These are phyloP conservation scores for Heritiera littoralis DNA, from an alignment of 345 rosid genomes.

Conservation along the genomic window DNA sequence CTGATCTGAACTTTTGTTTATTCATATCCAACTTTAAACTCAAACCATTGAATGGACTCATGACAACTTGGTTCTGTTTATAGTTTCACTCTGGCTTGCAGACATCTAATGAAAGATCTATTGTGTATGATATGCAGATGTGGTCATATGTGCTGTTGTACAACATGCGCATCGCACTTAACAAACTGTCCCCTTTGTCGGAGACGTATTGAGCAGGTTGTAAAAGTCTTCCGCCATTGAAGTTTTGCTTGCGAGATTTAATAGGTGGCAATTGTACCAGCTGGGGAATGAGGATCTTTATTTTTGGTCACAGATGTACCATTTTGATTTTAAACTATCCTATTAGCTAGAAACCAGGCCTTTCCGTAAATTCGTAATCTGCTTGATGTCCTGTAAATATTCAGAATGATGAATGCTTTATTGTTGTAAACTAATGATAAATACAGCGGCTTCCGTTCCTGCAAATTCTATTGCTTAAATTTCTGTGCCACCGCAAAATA, in stretches of 20 bases:
- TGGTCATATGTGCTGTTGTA: conserved; percentile 98
- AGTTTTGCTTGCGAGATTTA: background rate
- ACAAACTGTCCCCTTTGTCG: conserved; percentile 87
- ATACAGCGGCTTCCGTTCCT: background rate
- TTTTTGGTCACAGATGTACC: background rate
- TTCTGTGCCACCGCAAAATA: background rate
- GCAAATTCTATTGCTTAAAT: background rate
- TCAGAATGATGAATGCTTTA: background rate
- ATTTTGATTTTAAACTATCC: background rate
- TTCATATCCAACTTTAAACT: background rate
- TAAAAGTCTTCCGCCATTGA: conserved; percentile 84
- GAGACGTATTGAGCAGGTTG: conserved; percentile 78
- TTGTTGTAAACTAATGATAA: background rate
- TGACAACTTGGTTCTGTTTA: background rate
- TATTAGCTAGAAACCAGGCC: background rate
- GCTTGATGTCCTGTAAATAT: background rate
- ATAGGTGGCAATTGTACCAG: conserved; percentile 3
- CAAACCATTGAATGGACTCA: too few species aligned
- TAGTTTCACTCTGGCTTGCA: background rate
- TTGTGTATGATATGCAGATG: conserved; percentile 55
- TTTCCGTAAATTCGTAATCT: conserved; percentile 21
- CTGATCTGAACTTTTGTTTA: background rate
- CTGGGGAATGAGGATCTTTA: background rate
- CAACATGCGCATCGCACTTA: conserved; percentile 66
- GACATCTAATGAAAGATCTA: background rate